Evolutionary conservation across 371 early-diverging fungal species (phyloP), one percentile per base, ranked within the genome.

Genomic region (Racocetra persica): DNA sequence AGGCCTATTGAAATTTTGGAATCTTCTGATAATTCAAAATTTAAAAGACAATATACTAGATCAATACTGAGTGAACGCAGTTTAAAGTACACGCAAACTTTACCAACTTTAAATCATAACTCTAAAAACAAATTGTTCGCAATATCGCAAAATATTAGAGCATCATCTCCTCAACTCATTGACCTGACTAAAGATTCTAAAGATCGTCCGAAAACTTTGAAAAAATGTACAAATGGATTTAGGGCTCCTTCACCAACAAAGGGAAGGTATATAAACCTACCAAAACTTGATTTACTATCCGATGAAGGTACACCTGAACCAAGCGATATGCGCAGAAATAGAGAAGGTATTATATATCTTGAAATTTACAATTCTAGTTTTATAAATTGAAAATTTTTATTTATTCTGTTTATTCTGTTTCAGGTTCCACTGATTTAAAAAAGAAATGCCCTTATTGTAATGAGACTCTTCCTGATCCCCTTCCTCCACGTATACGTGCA

Each of bases 391-490:
- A 14, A 57, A 57, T 57, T 57, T 8, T 20, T n/a, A n/a, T n/a
- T n/a, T n/a, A n/a, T n/a, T n/a, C n/a, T n/a, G n/a, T 36, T 36
- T 67, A n/a, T 38, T 20, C 7, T 8, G 14, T 67, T 14, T 22
- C 24, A 41, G 69, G 5, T 69, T 45, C 49, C 20, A 2, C 45
- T n/a, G 69, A 69, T 57, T 18, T 18, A 69, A n/a, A 52, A 28
- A 57, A 73, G 36, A 14, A 20, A 26, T 73, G 73, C 51, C 73
- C 73, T 16, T 73, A 51, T 20, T 73, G 73, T 16, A 57, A 73
- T 20, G 73, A 26, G n/a, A 5, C 54, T 24, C 28, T 73, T 51
- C 73, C 73, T 6, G 20, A 32, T 32, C 73, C 73, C 32, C 32
- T 73, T 13, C 73, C 73, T 6, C 52, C 24, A 3, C 52, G 57